phyloP scores from a whole-genome alignment of 2,329 filamentous ascomycete genomes.

The Canariomyces notabilis region DNA sequence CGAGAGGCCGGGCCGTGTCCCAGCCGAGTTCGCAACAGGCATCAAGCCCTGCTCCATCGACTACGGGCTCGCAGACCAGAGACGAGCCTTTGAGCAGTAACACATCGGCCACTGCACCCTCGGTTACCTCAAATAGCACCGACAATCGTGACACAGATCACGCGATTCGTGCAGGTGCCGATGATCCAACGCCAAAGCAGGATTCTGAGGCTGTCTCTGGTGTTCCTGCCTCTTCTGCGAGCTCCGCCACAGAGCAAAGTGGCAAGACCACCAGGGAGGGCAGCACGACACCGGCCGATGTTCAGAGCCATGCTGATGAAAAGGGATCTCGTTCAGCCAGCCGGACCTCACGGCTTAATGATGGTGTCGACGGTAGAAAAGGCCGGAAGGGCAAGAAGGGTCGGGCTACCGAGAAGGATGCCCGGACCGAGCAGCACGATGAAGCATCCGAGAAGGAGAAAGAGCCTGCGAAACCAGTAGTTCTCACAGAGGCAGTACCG shows the following conservation, averaged over 20 bases:
- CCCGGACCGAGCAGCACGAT: conserved; percentile 46
- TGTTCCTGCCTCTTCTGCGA: conserved; percentile 29
- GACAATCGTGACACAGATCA: conserved; percentile 30
- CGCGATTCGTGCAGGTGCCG: conserved; percentile 21
- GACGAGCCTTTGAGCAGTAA: conserved; percentile 32
- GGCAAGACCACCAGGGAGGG: conserved; percentile 15
- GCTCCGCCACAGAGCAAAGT: conserved; percentile 32
- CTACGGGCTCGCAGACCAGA: conserved; percentile 31
- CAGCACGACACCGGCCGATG: conserved; percentile 17
- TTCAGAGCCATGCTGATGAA: conserved; percentile 21
- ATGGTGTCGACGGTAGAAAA: conserved; percentile 61
- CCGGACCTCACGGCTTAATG: conserved; percentile 59
- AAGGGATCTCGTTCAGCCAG: conserved; percentile 53
- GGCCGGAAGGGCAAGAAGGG: conserved; percentile 61
- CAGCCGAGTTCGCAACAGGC: conserved; percentile 34
- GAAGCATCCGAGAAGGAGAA: conserved; percentile 52
- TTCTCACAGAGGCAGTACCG: conserved; percentile 74
- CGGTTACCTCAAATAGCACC: conserved; percentile 33
- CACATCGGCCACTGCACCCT: conserved; percentile 34
- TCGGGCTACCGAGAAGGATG: conserved; percentile 46
- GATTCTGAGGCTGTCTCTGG: conserved; percentile 27
- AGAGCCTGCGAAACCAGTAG: conserved; percentile 50
- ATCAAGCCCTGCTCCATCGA: conserved; percentile 30
- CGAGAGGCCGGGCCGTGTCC: conserved; percentile 63
- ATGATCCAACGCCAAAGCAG: conserved; percentile 25